Base-by-base conservation (phyloP, 495 filamentous ascomycete genomes). In the Penicillium taxi region DNA sequence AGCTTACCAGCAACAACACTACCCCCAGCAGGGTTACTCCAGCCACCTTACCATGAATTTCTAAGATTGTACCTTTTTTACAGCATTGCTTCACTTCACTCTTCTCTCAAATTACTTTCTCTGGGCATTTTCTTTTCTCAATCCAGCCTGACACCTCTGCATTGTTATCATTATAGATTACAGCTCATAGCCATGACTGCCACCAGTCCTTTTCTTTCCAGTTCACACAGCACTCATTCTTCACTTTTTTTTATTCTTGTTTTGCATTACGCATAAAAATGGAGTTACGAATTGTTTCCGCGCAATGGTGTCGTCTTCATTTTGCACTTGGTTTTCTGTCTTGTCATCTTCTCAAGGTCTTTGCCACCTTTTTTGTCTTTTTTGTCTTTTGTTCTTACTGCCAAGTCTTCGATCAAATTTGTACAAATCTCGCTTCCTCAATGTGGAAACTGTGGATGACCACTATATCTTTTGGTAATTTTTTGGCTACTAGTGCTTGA, bases 1-100 rank as follows among this genome's bases (percentile, higher is more conserved):
- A 2, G 37, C 37, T 6, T 53, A 65, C 39, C 55, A 56, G 18
- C 48, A 52, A 33, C 60, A 56, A 16, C 25, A 38, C 18, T 50
- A 54, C 23, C 24, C 44, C 17, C 61, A 61, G 17, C 49, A 55
- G 0, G 44, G 53, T 12, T 54, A 58, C 27, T 48, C 47, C 24
- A 37, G 46, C 23, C 53, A 58, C 22, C 41, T 49, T 28, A 55
- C 47, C 15, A 47, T 51, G 42, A 45, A 54, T 28, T 42, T 42
- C 13, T 45, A 33, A 26, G 15, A n/a, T 39, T 8, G 2, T 17
- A 29, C 24, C n/a, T 22, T 22, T 24, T 26, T 34, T 39, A 37
- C 30, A 20, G 15, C 35, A n/a, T 26, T 39, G n/a, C 16, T 23
- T 30, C 21, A 31, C 29, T 36, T 26, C 23, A 23, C 25, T 11